phyloP scores from a whole-genome alignment of 768 basidiomycete species.

The Mrakia gelida region DNA sequence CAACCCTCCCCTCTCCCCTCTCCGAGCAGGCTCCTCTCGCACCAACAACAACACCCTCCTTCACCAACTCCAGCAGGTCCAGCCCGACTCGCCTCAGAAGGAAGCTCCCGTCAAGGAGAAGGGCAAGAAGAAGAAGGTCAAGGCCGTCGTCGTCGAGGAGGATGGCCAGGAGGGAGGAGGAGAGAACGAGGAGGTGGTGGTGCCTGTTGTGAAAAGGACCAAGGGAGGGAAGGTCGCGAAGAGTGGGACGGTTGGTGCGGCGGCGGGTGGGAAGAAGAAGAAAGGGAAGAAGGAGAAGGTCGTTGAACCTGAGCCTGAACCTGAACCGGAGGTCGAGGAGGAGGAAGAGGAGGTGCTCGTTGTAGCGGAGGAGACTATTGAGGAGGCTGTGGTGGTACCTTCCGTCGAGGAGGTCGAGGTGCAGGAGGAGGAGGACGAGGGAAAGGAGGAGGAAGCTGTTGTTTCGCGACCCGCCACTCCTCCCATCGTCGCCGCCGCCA shows the following conservation, averaged over 20 bases:
- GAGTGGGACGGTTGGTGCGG: background rate
- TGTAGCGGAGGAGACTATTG: background rate
- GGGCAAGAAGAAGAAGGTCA: background rate
- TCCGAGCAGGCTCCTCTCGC: background rate
- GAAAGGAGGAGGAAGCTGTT: background rate
- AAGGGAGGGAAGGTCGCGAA: background rate
- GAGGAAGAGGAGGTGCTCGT: background rate
- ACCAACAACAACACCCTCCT: constrained; percentile 6
- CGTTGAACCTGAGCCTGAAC: background rate
- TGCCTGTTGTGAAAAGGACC: background rate
- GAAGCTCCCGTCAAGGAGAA: background rate
- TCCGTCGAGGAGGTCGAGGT: background rate
- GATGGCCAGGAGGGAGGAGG: background rate
- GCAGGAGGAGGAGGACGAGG: background rate
- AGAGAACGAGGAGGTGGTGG: background rate
- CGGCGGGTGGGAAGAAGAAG: background rate
- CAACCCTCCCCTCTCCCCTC: background rate
- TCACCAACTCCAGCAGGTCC: background rate
- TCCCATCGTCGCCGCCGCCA: background rate
- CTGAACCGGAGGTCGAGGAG: background rate
- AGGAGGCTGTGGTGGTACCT: background rate
- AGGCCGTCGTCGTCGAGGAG: background rate
- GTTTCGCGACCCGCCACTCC: background rate
- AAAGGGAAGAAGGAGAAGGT: constrained; percentile 11
- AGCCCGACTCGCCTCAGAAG: background rate